A percentile compares a stretch with the other conserved stretches of the same genome.
phyloP scores from a whole-genome alignment of 2,329 filamentous ascomycete genomes.

The Penicillium freii region DNA sequence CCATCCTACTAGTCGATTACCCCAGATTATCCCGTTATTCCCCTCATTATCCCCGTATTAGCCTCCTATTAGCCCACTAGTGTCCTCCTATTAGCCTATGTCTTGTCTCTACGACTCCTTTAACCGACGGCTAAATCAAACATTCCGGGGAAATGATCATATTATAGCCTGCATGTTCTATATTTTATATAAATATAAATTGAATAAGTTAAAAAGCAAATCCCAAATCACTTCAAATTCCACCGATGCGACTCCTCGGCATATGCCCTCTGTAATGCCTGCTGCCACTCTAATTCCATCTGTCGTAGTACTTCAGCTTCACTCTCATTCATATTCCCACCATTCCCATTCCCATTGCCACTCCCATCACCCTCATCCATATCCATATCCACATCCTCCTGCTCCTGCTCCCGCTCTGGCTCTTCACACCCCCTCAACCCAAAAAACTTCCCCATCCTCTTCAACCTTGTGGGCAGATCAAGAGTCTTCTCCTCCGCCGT shows the following conservation, averaged over 20 bases:
- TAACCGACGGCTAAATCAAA: constrained; percentile 9
- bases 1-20: background rate
- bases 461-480: constrained; percentile 39
- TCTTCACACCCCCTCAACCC: constrained; percentile 39
- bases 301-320: constrained; percentile 16
- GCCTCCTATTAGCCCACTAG: background rate
- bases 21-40: background rate
- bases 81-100: background rate
- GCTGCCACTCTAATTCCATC: constrained; percentile 34
- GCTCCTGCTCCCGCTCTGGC: no score
- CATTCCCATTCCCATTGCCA: background rate
- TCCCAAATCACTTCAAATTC: constrained; percentile 3
- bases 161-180: background rate
- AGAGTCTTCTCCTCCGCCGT: constrained; percentile 18
- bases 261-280: constrained; percentile 25
- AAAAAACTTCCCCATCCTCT: constrained; percentile 46
- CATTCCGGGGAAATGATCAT: background rate
- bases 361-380: no score
- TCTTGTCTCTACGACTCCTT: background rate
- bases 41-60: background rate
- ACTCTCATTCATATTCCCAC: background rate
- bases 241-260: constrained; percentile 18
- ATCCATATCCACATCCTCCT: background rate
- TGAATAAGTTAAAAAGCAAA: background rate
- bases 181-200: no score